A percentile compares a stretch with the other conserved stretches of the same genome.
Evolutionary conservation across 805 yeast genomes (phyloP).

Genomic region (Candida odintsovae): DNA sequence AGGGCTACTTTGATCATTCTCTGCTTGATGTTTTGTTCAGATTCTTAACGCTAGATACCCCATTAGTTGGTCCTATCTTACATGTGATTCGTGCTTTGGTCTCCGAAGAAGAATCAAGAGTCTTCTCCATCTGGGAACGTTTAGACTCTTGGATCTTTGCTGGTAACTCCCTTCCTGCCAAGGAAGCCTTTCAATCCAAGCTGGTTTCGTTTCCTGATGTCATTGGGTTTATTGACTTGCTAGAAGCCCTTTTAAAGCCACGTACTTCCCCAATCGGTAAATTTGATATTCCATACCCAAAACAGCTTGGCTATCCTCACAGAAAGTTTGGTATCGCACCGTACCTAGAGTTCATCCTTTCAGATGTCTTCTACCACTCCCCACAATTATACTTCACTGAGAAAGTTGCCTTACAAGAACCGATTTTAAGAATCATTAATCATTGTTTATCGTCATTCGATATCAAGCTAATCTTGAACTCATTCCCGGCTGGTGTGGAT

Average conservation of each 20-base stretch:
- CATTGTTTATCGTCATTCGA: slow-evolving; percentile 45
- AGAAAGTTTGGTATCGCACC: slow-evolving; percentile 73
- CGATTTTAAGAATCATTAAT: slow-evolving; percentile 47
- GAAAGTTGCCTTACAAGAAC: slow-evolving; percentile 41
- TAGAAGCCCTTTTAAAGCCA: slow-evolving; percentile 31
- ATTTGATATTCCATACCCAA: slow-evolving; percentile 47
- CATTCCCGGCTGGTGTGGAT: slow-evolving; percentile 46
- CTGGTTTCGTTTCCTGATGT: slow-evolving; percentile 51
- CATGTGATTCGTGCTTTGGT: slow-evolving; percentile 54
- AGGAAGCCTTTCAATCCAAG: slow-evolving; percentile 37
- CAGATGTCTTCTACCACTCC: slow-evolving; percentile 58
- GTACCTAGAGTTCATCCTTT: slow-evolving; percentile 67
- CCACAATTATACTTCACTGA: slow-evolving; percentile 31
- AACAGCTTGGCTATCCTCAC: slow-evolving; percentile 52
- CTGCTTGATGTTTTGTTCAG: slow-evolving; percentile 36
- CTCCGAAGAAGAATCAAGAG: slow-evolving; percentile 34
- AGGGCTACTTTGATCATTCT: slow-evolving; percentile 23
- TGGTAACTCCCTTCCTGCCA: slow-evolving; percentile 27
- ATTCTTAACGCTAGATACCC: slow-evolving; percentile 39
- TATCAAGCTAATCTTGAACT: slow-evolving; percentile 43
- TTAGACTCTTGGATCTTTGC: slow-evolving; percentile 65
- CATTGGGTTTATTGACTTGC: slow-evolving; percentile 53
- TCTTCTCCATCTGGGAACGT: slow-evolving; percentile 56
- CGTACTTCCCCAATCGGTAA: slow-evolving; percentile 32
- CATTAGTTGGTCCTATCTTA: slow-evolving; percentile 49